Conservation (phyloP, 768 basidiomycete species). For the Candolleomyces efflorescens region DNA sequence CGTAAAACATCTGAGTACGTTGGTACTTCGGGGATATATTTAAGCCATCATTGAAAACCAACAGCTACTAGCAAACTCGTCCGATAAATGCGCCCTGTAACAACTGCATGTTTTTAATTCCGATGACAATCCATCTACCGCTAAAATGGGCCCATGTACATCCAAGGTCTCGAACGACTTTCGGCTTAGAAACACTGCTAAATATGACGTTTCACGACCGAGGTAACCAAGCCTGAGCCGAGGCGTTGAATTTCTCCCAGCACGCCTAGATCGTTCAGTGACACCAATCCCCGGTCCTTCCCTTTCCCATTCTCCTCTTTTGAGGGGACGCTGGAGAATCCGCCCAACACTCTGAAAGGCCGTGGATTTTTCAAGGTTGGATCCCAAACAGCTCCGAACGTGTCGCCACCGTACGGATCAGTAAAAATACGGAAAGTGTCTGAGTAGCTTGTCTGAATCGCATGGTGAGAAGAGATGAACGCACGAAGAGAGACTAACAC, state of each 20-base stretch:
- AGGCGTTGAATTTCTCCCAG: conserved; percentile 74
- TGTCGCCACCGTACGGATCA: conserved; percentile 74
- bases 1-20: too few species aligned
- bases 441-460: conserved; percentile 58
- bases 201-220: conserved; percentile 24
- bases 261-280: conserved; percentile 62
- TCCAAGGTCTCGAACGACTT: too few species aligned
- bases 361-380: conserved; percentile 57
- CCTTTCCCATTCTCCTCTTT: conserved; percentile 39
- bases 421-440: conserved; percentile 82
- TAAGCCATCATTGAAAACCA: too few species aligned
- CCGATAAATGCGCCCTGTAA: too few species aligned
- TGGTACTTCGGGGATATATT: too few species aligned
- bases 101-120: too few species aligned
- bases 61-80: too few species aligned
- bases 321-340: conserved; percentile 68
- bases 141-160: too few species aligned
- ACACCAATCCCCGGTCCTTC: conserved; percentile 57
- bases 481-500: conserved; percentile 12
- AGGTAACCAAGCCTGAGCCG: conserved; percentile 62
- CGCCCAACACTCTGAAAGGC: conserved; percentile 77
- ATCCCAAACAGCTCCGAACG: conserved; percentile 86
- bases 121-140: too few species aligned
- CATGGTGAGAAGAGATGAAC: not conserved
- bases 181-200: too few species aligned